Conservation (phyloP, 139 green algal species). For the Tetraselmis striata region DNA sequence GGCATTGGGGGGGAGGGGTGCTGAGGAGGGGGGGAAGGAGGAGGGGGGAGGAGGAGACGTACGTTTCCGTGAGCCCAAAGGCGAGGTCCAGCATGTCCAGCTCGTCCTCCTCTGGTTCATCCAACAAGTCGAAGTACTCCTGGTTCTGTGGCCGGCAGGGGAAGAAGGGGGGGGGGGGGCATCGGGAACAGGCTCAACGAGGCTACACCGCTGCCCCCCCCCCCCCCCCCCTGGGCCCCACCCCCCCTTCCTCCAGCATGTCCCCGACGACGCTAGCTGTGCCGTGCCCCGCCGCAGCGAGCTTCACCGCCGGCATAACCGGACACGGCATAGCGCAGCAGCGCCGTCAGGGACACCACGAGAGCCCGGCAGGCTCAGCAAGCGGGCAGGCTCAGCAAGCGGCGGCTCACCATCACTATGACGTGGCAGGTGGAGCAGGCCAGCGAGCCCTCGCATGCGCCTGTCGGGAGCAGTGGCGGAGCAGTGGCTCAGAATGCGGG, state of each 20-base stretch:
- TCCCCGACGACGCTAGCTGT: too few species aligned
- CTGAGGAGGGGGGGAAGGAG: background rate
- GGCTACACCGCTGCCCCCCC: too few species aligned
- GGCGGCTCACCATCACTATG: conserved; percentile 70
- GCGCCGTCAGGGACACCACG: too few species aligned
- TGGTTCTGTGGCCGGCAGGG: conserved; percentile 53
- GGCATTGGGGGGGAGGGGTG: background rate
- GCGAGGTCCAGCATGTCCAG: conserved; percentile 99
- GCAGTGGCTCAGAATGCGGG: background rate
- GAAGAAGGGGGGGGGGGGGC: background rate
- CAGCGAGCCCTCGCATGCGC: conserved; percentile 92
- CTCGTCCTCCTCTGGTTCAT: conserved; percentile 92
- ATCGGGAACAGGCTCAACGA: background rate
- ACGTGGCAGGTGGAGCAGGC: conserved; percentile 98
- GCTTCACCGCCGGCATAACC: too few species aligned
- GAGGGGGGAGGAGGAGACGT: conserved; percentile 10
- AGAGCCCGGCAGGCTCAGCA: too few species aligned
- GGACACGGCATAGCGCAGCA: too few species aligned
- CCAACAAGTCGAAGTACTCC: conserved; percentile 76
- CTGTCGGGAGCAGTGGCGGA: conserved; percentile 29
- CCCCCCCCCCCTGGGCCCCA: too few species aligned
- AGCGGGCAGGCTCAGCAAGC: too few species aligned
- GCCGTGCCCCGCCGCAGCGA: too few species aligned
- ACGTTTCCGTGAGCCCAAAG: conserved; percentile 95
- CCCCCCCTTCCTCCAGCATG: too few species aligned